These are phyloP conservation scores for Nannochloropsis gaditana DNA, from an alignment of 108 stramenopile genomes.

Conservation along the genomic window DNA sequence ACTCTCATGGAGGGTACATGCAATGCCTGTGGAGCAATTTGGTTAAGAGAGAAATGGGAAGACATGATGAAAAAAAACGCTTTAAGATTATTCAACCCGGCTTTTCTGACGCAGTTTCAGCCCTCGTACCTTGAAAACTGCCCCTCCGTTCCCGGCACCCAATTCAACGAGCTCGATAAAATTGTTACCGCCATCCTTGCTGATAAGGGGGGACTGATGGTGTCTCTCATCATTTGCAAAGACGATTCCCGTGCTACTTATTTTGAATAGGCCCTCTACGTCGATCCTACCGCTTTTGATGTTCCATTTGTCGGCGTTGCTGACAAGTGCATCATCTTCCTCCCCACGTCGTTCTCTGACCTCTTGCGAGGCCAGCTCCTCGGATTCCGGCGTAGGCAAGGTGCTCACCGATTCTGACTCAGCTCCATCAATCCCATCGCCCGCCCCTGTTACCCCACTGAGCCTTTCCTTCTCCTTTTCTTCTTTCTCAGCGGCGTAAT, in stretches of 20 bases:
- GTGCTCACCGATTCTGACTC: background rate
- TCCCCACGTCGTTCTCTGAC: background rate
- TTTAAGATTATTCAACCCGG: too few species aligned
- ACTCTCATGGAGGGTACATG: slow-evolving; percentile 3
- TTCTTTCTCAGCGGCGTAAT: background rate
- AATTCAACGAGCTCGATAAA: background rate
- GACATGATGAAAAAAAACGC: background rate
- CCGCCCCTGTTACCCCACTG: background rate
- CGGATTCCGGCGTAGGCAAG: background rate
- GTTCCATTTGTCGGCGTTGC: background rate
- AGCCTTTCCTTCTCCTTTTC: background rate
- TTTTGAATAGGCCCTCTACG: background rate
- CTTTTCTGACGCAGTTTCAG: too few species aligned
- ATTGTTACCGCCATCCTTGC: background rate
- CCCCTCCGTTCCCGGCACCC: background rate
- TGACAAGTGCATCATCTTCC: background rate
- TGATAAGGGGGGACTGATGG: background rate
- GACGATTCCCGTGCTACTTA: background rate
- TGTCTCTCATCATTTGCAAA: slow-evolving; percentile 10
- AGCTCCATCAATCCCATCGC: background rate
- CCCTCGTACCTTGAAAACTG: background rate
- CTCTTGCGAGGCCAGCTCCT: background rate
- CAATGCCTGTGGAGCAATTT: background rate
- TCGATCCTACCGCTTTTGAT: background rate
- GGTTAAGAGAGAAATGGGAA: background rate